A percentile compares a stretch with the other conserved stretches of the same genome.
These are phyloP conservation scores for Cryphonectria radicalis DNA, from an alignment of 2,329 filamentous ascomycete species.

Conservation along the genomic window DNA sequence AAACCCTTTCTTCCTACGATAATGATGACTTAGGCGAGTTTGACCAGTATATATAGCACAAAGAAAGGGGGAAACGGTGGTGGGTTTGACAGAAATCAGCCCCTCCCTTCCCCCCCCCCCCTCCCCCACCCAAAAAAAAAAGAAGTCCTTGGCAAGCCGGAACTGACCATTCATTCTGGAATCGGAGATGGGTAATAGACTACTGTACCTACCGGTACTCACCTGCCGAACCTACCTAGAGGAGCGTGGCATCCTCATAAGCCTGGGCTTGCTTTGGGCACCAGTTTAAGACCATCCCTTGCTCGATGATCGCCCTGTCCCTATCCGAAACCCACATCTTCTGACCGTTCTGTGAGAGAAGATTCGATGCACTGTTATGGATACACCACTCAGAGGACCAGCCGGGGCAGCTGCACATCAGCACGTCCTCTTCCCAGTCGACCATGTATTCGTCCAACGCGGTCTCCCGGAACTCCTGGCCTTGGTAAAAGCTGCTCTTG, in stretches of 20 bases:
- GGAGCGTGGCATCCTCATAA: neutral
- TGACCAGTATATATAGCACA: neutral
- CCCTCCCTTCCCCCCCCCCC: neutral
- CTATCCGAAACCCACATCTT: conserved; percentile 4
- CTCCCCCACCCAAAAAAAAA: too few relatives aligned
- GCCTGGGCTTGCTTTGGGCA: neutral
- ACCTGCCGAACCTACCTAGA: conserved; percentile 6
- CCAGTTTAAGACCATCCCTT: neutral
- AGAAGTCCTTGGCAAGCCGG: neutral
- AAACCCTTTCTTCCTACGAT: neutral
- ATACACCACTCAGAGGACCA: neutral
- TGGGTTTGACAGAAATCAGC: neutral
- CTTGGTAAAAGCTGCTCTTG: neutral
- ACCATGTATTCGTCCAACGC: conserved; percentile 1
- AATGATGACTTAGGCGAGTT: neutral
- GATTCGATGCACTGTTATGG: neutral
- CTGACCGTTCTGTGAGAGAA: conserved; percentile 1
- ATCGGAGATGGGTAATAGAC: neutral
- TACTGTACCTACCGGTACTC: neutral
- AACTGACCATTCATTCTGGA: neutral
- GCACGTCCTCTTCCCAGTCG: conserved; percentile 10
- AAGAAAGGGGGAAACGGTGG: neutral
- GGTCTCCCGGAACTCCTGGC: neutral
- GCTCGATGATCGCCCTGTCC: neutral
- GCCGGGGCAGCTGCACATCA: conserved; percentile 8